phyloP scores from a whole-genome alignment of 2,329 filamentous ascomycete species.

The Periconia sp. region DNA sequence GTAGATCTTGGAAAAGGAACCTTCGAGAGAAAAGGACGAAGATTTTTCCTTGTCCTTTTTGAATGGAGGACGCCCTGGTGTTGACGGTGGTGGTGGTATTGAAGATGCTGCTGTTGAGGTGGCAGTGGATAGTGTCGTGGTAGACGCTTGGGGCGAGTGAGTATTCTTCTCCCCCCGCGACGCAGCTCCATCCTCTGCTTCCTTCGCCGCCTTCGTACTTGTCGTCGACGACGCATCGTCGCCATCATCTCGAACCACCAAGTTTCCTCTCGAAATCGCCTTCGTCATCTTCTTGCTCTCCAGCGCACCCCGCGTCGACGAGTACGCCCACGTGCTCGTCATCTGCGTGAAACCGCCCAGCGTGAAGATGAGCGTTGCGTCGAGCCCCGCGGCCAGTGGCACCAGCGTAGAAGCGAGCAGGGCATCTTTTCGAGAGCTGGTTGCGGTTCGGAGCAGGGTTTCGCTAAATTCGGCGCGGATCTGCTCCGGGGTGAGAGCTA shows the following conservation, averaged over 20 bases:
- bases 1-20: neutral
- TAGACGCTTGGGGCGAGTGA: neutral
- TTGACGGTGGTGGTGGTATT: neutral
- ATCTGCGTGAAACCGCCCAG: constrained; percentile 42
- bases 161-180: too few relatives aligned
- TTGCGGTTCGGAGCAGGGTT: constrained; percentile 45
- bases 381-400: constrained; percentile 40
- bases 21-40: neutral
- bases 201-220: too few relatives aligned
- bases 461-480: constrained; percentile 47
- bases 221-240: neutral
- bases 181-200: neutral
- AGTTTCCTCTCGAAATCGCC: constrained; percentile 23
- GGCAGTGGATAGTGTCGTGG: neutral
- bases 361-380: constrained; percentile 40
- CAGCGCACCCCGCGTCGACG: constrained; percentile 50
- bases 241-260: neutral
- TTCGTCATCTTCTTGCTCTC: constrained; percentile 44
- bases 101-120: neutral
- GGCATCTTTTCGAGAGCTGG: constrained; percentile 46
- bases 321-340: constrained; percentile 41
- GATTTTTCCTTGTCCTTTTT: neutral
- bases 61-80: neutral
- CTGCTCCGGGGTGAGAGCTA: constrained; percentile 29
- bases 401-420: constrained; percentile 48